Conservation (phyloP, 768 basidiomycete genomes). For the Tylopilus felleus region DNA sequence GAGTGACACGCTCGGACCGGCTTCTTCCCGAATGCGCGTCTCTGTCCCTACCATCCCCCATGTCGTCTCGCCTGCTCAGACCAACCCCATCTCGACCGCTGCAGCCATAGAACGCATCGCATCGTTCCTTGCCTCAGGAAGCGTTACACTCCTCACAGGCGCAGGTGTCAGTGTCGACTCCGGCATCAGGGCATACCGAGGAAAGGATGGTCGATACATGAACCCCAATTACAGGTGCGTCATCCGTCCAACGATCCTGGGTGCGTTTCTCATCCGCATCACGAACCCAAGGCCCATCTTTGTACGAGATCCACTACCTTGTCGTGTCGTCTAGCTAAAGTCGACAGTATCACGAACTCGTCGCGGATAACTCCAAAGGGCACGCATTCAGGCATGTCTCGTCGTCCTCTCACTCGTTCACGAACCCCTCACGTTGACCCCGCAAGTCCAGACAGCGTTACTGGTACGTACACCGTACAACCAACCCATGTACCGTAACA, state of each 20-base stretch:
- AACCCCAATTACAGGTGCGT: conserved; percentile 85
- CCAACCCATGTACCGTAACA: neutral
- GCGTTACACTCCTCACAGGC: conserved; percentile 74
- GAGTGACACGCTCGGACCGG: neutral
- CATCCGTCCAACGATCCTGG: neutral
- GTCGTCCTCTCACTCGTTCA: neutral
- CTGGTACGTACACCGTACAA: conserved; percentile 44
- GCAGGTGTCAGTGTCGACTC: conserved; percentile 96
- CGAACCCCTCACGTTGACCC: conserved; percentile 2
- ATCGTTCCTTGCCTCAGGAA: conserved; percentile 66
- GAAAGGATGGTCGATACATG: conserved; percentile 80
- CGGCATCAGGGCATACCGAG: conserved; percentile 93
- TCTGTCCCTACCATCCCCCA: conserved; percentile 76
- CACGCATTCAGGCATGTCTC: conserved; percentile 61
- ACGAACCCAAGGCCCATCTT: conserved; percentile 52
- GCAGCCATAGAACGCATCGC: conserved; percentile 61
- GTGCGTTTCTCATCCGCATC: neutral
- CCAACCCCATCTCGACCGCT: conserved; percentile 39
- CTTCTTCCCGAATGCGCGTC: conserved; percentile 53
- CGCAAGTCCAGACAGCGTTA: conserved; percentile 67
- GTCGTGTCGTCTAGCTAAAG: neutral
- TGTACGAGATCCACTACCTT: conserved; percentile 21
- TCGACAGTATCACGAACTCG: conserved; percentile 71
- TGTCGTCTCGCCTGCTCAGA: conserved; percentile 38
- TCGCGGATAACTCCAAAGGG: conserved; percentile 68